A percentile compares a stretch with the other conserved stretches of the same genome.
Evolutionary conservation across 2,329 filamentous ascomycete genomes (phyloP).

Genomic region (Ophiostoma piceae): DNA sequence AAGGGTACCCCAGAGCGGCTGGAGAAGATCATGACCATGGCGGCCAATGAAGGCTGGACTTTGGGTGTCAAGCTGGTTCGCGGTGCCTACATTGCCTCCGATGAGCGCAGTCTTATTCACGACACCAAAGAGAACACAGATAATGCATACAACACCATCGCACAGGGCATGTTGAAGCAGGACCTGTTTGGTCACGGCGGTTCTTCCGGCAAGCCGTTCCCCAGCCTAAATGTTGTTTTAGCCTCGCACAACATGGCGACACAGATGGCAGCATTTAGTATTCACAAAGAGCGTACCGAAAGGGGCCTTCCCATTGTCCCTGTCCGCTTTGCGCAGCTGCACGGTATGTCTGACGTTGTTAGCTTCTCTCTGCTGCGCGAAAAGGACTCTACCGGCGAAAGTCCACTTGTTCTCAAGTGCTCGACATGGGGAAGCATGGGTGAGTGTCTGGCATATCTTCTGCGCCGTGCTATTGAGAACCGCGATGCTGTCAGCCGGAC

Average conservation of each 20-base stretch:
- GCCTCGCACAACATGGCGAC: conserved; percentile 15
- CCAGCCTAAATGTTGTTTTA: not conserved
- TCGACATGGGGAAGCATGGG: conserved; percentile 12
- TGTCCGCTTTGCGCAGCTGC: conserved; percentile 10
- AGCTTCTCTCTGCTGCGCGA: conserved; percentile 6
- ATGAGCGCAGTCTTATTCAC: conserved; percentile 12
- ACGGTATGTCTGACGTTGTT: conserved; percentile 11
- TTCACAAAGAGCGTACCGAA: conserved; percentile 1
- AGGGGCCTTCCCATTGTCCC: not conserved
- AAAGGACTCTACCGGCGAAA: not conserved
- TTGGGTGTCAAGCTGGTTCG: conserved; percentile 11
- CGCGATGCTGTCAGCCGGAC: conserved; percentile 15
- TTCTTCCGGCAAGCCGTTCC: conserved; percentile 15
- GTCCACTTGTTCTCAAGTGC: conserved; percentile 7
- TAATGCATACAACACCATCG: conserved; percentile 2
- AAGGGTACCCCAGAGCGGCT: conserved; percentile 5
- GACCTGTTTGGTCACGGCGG: conserved; percentile 18
- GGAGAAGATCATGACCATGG: not conserved
- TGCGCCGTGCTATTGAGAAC: conserved; percentile 13
- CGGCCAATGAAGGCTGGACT: conserved; percentile 2
- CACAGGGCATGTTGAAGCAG: conserved; percentile 26
- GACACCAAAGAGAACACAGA: conserved; percentile 9
- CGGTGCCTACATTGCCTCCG: conserved; percentile 9
- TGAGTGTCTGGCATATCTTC: conserved; percentile 10
- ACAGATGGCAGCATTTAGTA: conserved; percentile 9